A percentile compares a stretch with the other conserved stretches of the same genome.
Conservation (phyloP, 495 filamentous ascomycete genomes). For the Pseudoneurospora amorphoporcata region DNA sequence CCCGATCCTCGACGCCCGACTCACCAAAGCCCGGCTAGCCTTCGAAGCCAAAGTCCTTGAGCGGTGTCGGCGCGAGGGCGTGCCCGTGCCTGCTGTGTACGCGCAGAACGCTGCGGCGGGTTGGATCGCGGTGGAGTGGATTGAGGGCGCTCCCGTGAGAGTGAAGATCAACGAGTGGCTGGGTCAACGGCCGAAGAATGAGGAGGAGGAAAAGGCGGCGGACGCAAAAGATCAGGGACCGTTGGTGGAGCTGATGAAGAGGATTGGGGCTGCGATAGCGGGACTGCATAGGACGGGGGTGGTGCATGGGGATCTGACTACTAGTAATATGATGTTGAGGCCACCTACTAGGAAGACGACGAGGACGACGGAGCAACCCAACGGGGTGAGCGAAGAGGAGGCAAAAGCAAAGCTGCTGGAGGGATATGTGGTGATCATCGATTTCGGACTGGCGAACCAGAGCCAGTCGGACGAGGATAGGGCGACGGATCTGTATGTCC, state of each 20-base stretch:
- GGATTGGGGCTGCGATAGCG: conserved; percentile 68
- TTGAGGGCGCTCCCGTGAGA: conserved; percentile 61
- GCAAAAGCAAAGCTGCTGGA: conserved; percentile 26
- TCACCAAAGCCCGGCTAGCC: conserved; percentile 77
- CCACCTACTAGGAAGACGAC: conserved; percentile 12
- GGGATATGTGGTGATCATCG: conserved; percentile 83
- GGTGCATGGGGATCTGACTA: conserved; percentile 92
- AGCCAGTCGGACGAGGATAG: conserved; percentile 82
- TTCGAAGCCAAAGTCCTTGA: conserved; percentile 79
- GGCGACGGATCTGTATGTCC: conserved; percentile 92
- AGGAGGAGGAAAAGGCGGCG: conserved; percentile 30
- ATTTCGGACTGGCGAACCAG: conserved; percentile 86
- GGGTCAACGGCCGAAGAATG: conserved; percentile 28
- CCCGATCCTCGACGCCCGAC: conserved; percentile 74
- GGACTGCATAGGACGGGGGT: conserved; percentile 70
- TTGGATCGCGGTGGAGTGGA: conserved; percentile 88
- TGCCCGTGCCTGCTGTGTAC: conserved; percentile 67
- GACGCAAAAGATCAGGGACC: conserved; percentile 21
- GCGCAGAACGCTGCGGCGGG: conserved; percentile 62
- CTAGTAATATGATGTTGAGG: conserved; percentile 89
- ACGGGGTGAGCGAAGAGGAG: conserved; percentile 2
- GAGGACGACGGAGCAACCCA: not conserved
- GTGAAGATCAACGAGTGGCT: conserved; percentile 58
- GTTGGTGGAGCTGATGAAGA: conserved; percentile 49
- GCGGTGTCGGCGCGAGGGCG: conserved; percentile 63